These are phyloP conservation scores for Leishmania tropica DNA, from an alignment of 208 protist species.

Conservation along the genomic window DNA sequence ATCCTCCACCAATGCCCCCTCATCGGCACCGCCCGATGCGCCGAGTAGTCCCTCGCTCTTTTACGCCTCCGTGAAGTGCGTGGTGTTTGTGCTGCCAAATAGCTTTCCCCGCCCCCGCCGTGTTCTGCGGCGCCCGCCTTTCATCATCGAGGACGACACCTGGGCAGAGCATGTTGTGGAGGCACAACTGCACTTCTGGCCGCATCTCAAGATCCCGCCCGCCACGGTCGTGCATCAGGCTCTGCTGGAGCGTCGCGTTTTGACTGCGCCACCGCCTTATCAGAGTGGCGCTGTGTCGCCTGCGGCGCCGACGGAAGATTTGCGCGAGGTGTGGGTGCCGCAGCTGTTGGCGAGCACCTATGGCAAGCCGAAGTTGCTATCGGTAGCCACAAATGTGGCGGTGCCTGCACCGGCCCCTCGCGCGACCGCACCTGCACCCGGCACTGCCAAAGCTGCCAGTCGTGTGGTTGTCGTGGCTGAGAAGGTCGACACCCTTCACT, in stretches of 20 bases:
- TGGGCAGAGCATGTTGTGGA: constrained; percentile 88
- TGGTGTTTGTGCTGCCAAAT: constrained; percentile 71
- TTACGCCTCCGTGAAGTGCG: constrained; percentile 68
- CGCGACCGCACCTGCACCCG: background rate
- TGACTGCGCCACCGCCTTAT: background rate
- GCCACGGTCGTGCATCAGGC: constrained; percentile 60
- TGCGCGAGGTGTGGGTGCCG: constrained; percentile 28
- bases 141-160: constrained; percentile 80
- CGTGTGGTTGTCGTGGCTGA: constrained; percentile 35
- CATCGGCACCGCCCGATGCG: background rate
- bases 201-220: constrained; percentile 54
- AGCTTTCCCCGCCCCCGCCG: constrained; percentile 77
- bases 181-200: constrained; percentile 67
- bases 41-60: constrained; percentile 55
- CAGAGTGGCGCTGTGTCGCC: background rate
- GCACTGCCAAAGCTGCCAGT: constrained; percentile 5
- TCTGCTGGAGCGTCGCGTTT: constrained; percentile 44
- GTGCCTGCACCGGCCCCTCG: background rate
- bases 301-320: background rate
- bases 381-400: constrained; percentile 14
- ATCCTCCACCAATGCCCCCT: background rate
- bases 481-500: constrained; percentile 53
- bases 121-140: constrained; percentile 59
- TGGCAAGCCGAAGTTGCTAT: constrained; percentile 45
- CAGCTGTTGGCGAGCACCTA: constrained; percentile 46